Percentiles rank a stretch among this genome's conserved stretches.
Conservation (phyloP, 352 stramenopile genomes). For the Pythium brachiatum region DNA sequence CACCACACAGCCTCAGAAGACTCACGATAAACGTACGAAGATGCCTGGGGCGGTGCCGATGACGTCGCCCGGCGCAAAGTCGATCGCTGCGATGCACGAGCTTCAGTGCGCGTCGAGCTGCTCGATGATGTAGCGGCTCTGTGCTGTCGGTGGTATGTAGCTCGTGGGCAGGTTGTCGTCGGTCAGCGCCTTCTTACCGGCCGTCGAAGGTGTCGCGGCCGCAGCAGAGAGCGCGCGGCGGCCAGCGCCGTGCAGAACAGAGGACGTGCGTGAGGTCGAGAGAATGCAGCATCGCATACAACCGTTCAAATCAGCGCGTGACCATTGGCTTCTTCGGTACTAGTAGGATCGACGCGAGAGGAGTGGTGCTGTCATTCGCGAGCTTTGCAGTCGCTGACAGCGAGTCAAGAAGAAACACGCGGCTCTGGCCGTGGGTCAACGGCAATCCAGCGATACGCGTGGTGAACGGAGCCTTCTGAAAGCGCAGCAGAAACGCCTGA, state of each 20-base stretch:
- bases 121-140: slow-evolving; percentile 71
- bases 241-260: slow-evolving; percentile 4
- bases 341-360: slow-evolving; percentile 2
- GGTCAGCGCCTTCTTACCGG: neutral
- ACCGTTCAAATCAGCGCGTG: slow-evolving; percentile 51
- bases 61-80: slow-evolving; percentile 60
- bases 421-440: slow-evolving; percentile 48
- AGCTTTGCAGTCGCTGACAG: slow-evolving; percentile 45
- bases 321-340: slow-evolving; percentile 46
- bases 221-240: slow-evolving; percentile 49
- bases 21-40: slow-evolving; percentile 71
- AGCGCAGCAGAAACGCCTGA: slow-evolving; percentile 42
- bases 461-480: slow-evolving; percentile 53
- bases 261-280: neutral
- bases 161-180: slow-evolving; percentile 33
- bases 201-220: slow-evolving; percentile 25
- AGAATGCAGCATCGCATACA: slow-evolving; percentile 50
- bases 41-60: slow-evolving; percentile 70
- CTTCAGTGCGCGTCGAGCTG: slow-evolving; percentile 70
- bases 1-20: too few relatives aligned
- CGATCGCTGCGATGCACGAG: slow-evolving; percentile 63
- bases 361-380: neutral
- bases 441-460: slow-evolving; percentile 43
- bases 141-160: slow-evolving; percentile 59
- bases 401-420: slow-evolving; percentile 41